These are phyloP conservation scores for Goffeauzyma gilvescens DNA, from an alignment of 768 basidiomycete genomes.

Conservation along the genomic window DNA sequence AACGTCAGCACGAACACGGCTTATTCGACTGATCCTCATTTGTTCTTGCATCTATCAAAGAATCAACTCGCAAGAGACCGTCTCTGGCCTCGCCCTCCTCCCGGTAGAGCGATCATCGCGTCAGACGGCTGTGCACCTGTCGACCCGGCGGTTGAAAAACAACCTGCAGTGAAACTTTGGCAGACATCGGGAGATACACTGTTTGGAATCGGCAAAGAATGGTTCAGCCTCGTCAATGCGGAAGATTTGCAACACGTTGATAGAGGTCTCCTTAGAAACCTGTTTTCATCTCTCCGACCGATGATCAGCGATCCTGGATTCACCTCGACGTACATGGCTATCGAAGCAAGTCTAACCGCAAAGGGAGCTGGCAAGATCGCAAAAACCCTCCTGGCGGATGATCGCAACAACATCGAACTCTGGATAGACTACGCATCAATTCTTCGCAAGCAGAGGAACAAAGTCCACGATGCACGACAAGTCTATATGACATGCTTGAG, in stretches of 20 bases:
- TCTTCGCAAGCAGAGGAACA: constrained; percentile 29
- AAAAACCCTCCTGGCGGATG: constrained; percentile 27
- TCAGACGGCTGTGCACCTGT: too few species aligned
- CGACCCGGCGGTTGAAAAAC: too few species aligned
- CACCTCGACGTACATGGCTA: constrained; percentile 25
- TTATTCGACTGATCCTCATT: constrained; percentile 28
- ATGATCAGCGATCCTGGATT: constrained; percentile 21
- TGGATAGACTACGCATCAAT: constrained; percentile 34
- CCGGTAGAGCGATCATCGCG: too few species aligned
- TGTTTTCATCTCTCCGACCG: neutral
- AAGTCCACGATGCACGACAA: constrained; percentile 28
- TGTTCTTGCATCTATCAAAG: constrained; percentile 20
- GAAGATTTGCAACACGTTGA: constrained; percentile 16
- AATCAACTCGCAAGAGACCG: too few species aligned
- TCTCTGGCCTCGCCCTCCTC: too few species aligned
- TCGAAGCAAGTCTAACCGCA: constrained; percentile 23
- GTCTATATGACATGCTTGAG: constrained; percentile 31
- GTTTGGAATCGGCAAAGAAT: constrained; percentile 12
- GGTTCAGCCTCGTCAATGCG: constrained; percentile 18
- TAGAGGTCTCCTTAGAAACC: constrained; percentile 7
- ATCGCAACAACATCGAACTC: constrained; percentile 30
- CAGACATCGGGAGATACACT: constrained; percentile 17
- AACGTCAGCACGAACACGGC: constrained; percentile 28
- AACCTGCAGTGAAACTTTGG: constrained; percentile 22
- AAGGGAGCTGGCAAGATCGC: constrained; percentile 32